Conservation (phyloP, 1,139 yeast species). For the Protomyces inouyei region DNA sequence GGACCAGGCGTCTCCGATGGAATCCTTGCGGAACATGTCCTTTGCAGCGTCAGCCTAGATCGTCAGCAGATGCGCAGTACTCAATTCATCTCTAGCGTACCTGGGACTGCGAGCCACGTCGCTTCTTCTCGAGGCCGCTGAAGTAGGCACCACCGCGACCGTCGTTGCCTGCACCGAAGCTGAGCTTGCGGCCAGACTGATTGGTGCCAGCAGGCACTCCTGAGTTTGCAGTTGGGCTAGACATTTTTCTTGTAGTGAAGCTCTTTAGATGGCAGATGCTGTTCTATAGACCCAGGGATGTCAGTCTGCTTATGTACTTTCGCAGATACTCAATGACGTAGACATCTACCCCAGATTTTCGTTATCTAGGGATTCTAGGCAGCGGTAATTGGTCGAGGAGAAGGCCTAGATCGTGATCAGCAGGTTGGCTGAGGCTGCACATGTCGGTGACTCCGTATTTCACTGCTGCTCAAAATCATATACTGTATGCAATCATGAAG, state of each 20-base stretch:
- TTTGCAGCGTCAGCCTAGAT: not conserved
- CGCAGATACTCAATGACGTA: not conserved
- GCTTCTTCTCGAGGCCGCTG: slow-evolving; percentile 17
- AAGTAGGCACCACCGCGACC: slow-evolving; percentile 21
- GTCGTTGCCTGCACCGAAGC: slow-evolving; percentile 25
- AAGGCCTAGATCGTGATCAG: too few relatives aligned
- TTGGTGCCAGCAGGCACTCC: not conserved
- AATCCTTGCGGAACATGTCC: slow-evolving; percentile 16
- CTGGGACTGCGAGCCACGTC: slow-evolving; percentile 21
- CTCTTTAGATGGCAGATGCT: not conserved
- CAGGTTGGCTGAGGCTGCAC: too few relatives aligned
- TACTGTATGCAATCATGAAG: too few relatives aligned
- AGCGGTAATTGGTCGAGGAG: not conserved
- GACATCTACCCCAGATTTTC: not conserved
- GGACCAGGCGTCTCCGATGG: slow-evolving; percentile 23
- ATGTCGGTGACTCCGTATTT: too few relatives aligned
- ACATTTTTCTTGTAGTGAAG: not conserved
- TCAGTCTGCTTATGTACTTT: not conserved
- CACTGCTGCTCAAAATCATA: too few relatives aligned
- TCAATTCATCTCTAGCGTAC: not conserved
- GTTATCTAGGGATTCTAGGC: not conserved
- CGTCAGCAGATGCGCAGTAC: too few relatives aligned
- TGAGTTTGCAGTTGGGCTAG: slow-evolving; percentile 4
- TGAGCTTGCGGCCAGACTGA: slow-evolving; percentile 5
- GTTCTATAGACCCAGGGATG: not conserved